Evolutionary conservation across 2,329 filamentous ascomycete species (phyloP).

Genomic region (Colletotrichum falcatum): DNA sequence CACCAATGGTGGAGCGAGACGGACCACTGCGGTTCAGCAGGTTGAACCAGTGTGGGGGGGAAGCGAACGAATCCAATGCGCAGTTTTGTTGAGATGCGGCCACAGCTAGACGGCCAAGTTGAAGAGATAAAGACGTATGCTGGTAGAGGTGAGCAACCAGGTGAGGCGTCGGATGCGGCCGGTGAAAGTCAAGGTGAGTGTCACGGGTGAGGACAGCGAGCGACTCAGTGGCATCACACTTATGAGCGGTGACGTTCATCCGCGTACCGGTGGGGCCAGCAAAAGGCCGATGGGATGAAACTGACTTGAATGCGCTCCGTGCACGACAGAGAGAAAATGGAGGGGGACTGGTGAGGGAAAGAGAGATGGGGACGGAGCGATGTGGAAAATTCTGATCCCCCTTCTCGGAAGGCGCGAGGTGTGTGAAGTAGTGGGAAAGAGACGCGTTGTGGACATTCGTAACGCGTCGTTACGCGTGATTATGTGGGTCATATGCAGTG

Average conservation of each 20-base stretch:
- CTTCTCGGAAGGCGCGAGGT: not conserved
- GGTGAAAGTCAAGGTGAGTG: constrained; percentile 31
- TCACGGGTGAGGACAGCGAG: constrained; percentile 5
- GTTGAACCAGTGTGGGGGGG: not conserved
- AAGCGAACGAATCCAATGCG: not conserved
- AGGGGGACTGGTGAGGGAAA: not conserved
- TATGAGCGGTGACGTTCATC: constrained; percentile 33
- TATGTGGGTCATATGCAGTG: not conserved
- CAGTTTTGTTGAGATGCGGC: not conserved
- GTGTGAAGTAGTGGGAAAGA: constrained; percentile 28
- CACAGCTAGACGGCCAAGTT: not conserved
- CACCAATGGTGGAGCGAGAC: constrained; percentile 3
- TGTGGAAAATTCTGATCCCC: constrained; percentile 7
- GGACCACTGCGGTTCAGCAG: not conserved
- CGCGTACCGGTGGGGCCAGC: not conserved
- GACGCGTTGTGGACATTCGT: constrained; percentile 18
- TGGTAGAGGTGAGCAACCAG: constrained; percentile 10
- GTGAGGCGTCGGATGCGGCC: not conserved
- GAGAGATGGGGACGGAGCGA: not conserved
- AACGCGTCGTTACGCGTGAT: not conserved
- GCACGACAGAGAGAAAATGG: not conserved
- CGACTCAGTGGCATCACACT: constrained; percentile 34
- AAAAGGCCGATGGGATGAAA: constrained; percentile 14
- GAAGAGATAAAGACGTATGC: not conserved
- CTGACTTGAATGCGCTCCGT: constrained; percentile 28